Base-by-base conservation (phyloP, 306 rosid species). In the Cercis canadensis region DNA sequence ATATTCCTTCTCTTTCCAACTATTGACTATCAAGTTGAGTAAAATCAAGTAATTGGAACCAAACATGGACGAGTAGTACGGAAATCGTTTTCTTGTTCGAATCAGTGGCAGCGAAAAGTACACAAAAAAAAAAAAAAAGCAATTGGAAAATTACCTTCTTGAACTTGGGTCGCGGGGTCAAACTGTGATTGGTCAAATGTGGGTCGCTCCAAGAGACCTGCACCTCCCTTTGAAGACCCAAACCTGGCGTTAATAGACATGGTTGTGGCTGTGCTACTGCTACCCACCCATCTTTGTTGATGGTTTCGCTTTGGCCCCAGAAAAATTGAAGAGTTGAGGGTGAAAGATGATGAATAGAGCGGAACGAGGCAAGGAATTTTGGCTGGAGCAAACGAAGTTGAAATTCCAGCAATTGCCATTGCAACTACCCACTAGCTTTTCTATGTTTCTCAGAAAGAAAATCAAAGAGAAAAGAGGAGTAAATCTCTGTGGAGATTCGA, bases 181-280 rank as follows among this genome's bases (percentile, higher is more conserved):
- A 72, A 62, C 51, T 62, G 54, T 62, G 69, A 33, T 18, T 72
- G 77, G 54, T 72, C 77, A 61, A 72, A 61, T 39, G 53, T 36
- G 11, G 69, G 77, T 4, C 76, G 69, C 33, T 72, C 76, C 69
- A 72, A 39, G 18, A 72, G 69, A 7, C 76, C 76, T 6, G 69
- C 69, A 6, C 76, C 76, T 34, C 69, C 62, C 57, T 29, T 50
- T 52, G 76, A 72, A 61, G 69, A n/a, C 21, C 76, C 76, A 50
- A 72, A 61, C 62, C 76, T 60, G 43, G 76, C 69, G 41, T 24
- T 51, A 33, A 72, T 39, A 36, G 69, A 57, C 61, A 60, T 37
- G 29, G 57, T 19, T 8, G 54, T 4, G 50, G 29, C 3, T 24
- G 2, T 24, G 29, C 29, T 3, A 24, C 21, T 16, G 4, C 62